Base-by-base conservation (phyloP, 2,329 filamentous ascomycete genomes). In the Exophiala mesophila region DNA sequence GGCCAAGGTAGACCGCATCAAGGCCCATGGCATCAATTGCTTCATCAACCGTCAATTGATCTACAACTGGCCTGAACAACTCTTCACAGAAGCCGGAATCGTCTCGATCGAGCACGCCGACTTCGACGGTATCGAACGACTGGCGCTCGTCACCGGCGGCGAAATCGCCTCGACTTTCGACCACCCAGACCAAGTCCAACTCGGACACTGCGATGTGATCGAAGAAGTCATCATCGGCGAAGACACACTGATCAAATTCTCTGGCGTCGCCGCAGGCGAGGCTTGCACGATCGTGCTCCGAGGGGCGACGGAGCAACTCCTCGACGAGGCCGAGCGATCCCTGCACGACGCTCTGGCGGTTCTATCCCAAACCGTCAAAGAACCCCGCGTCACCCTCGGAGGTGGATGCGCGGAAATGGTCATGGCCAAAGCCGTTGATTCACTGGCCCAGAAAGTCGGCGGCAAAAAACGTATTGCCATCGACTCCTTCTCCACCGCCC, bases 21-120 rank as follows among this genome's bases (percentile, higher is more conserved):
- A 97, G 78, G 78, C 88, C 34, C 92, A 98, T 62, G 92, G 92
- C 46, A 96, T 98, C 72, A 98, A 98, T 78, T 97, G 92, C 76
- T 98, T 98, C 68, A 95, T 98, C 68, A 98, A 98, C 78, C 78
- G 92, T 57, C 92, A 98, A 67, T 80, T 98, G 52, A 98, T 98
- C 71, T 98, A 98, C 77, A 98, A 98, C 76, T 98, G 92, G 92
- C 92, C 92, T 4, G 92, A 98, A 69, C 92, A 98, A 70, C 83
- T 98, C 34, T 98, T 98, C 62, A 88, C 90, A 24, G 92, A 98
- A 65, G 90, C 89, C 5, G 92, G 92, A 50, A 97, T 98, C 68
- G 86, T 94, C 75, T 95, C 88, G 19, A 98, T 98, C 57, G 92
- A 98, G 72, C 92, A 98, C 65, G 92, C 92, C 54, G 92, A 98